Conservation (phyloP, 345 rosid species). For the Camelina neglecta region DNA sequence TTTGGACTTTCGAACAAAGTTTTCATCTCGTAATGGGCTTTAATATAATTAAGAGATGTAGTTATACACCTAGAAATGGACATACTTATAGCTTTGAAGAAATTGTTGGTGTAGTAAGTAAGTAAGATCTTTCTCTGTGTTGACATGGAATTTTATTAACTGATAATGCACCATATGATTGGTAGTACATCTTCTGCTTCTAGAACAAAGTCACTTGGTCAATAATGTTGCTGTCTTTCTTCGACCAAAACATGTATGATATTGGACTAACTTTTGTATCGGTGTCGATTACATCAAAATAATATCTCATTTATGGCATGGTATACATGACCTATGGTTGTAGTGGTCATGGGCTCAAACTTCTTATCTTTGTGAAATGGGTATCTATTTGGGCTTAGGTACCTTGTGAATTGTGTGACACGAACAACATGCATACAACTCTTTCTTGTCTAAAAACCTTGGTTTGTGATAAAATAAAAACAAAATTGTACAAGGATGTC, state of each 20-base stretch:
- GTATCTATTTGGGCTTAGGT: background rate
- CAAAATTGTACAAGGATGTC: background rate
- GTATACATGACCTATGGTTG: too few species aligned
- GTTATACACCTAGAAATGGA: too few species aligned
- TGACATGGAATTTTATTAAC: too few species aligned
- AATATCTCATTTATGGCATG: too few species aligned
- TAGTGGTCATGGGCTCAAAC: background rate
- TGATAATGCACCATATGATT: too few species aligned
- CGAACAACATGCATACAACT: background rate
- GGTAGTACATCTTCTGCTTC: background rate
- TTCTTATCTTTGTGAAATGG: slow-evolving; percentile 6
- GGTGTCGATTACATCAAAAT: background rate
- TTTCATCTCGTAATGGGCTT: background rate
- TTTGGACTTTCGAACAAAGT: background rate
- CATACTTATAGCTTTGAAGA: too few species aligned
- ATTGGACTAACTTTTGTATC: background rate
- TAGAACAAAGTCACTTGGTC: background rate
- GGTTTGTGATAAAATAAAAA: background rate
- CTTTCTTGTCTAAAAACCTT: slow-evolving; percentile 8
- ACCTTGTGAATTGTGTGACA: slow-evolving; percentile 2
- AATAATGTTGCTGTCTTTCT: too few species aligned
- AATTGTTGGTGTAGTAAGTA: too few species aligned
- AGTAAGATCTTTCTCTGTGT: too few species aligned
- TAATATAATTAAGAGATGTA: too few species aligned
- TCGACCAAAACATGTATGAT: background rate